Percentiles rank a stretch among this genome's conserved stretches.
These are phyloP conservation scores for Trichoderma harzianum DNA, from an alignment of 2,329 filamentous ascomycete genomes.

Conservation along the genomic window DNA sequence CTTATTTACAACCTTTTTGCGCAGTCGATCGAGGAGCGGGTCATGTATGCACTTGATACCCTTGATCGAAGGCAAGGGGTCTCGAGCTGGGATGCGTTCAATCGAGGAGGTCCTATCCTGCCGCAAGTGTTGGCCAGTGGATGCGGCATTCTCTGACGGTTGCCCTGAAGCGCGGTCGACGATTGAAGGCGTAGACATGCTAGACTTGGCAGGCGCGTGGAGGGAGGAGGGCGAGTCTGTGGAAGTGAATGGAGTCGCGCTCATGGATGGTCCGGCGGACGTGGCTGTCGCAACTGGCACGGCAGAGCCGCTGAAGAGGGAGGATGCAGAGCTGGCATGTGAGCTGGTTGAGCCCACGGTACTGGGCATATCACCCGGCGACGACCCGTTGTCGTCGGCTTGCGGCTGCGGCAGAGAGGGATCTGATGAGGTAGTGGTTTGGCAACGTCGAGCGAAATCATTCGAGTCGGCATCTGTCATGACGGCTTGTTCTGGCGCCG, in stretches of 20 bases:
- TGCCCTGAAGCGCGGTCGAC: constrained; percentile 34
- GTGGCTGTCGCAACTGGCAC: constrained; percentile 40
- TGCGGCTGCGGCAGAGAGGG: constrained; percentile 25
- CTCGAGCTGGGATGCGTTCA: constrained; percentile 54
- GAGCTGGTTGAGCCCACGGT: constrained; percentile 71
- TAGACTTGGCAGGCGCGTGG: constrained; percentile 50
- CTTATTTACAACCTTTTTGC: constrained; percentile 51
- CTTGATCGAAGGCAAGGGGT: constrained; percentile 51
- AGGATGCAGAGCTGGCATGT: constrained; percentile 66
- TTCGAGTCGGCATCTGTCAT: constrained; percentile 27
- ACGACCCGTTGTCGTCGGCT: constrained; percentile 56
- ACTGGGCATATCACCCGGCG: constrained; percentile 64
- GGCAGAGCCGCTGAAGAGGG: constrained; percentile 60
- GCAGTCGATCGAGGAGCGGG: constrained; percentile 51
- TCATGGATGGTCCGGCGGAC: constrained; percentile 43
- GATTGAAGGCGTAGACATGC: constrained; percentile 51
- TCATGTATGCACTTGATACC: constrained; percentile 61
- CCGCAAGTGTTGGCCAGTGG: constrained; percentile 31
- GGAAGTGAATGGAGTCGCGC: constrained; percentile 23
- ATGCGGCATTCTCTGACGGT: constrained; percentile 27
- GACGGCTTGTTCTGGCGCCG: constrained; percentile 25
- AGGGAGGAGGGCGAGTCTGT: constrained; percentile 52
- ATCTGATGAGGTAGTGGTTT: constrained; percentile 26
- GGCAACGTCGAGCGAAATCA: constrained; percentile 23
- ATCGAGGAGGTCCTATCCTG: constrained; percentile 33